These are phyloP conservation scores for Zasmidium angulare DNA, from an alignment of 2,329 filamentous ascomycete genomes.

Conservation along the genomic window DNA sequence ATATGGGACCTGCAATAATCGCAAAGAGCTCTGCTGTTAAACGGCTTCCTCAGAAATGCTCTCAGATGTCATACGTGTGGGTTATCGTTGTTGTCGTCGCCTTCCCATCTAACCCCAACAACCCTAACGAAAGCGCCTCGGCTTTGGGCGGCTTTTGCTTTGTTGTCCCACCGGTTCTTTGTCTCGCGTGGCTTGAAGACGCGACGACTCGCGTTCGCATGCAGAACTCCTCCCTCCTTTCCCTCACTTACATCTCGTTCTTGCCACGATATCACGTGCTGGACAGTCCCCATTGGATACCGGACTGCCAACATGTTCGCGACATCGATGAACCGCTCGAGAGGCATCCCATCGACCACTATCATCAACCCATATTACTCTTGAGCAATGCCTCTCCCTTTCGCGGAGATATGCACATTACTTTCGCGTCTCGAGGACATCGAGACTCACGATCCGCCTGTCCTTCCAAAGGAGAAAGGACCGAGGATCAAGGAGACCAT, in stretches of 20 bases:
- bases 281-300: background rate
- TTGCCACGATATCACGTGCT: conserved; percentile 8
- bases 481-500: conserved; percentile 42
- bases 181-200: background rate
- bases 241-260: background rate
- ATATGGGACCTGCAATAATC: no score
- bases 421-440: conserved; percentile 65
- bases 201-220: background rate
- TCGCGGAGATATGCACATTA: conserved; percentile 71
- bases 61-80: no score
- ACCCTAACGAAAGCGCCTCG: background rate
- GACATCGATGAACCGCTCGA: background rate
- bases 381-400: conserved; percentile 61
- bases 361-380: conserved; percentile 1
- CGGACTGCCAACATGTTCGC: background rate
- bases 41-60: no score
- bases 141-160: background rate
- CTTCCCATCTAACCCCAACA: no score
- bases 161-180: background rate
- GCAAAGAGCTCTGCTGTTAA: no score
- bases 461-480: conserved; percentile 35
- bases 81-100: no score
- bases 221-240: conserved; percentile 1
- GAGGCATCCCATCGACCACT: background rate
- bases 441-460: conserved; percentile 41